Conservation (phyloP, 1,284 basidiomycete genomes). For the Ceratobasidium sp. region DNA sequence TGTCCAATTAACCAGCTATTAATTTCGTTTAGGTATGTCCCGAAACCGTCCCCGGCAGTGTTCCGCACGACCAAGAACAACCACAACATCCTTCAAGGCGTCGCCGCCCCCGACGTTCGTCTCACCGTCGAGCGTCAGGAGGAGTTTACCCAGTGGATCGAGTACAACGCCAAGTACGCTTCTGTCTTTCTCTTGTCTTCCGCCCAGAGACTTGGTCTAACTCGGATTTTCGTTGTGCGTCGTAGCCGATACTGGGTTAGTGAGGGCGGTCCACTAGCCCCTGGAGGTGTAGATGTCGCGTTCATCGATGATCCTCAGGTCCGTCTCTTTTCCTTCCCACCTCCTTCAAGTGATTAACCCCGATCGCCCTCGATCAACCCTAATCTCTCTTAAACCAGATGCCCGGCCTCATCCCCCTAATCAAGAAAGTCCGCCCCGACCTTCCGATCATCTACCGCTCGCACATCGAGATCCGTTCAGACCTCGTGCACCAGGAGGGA, state of each 20-base stretch:
- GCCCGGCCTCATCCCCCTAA: conserved; percentile 87
- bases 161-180: conserved; percentile 66
- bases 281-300: conserved; percentile 82
- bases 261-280: conserved; percentile 79
- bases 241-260: conserved; percentile 71
- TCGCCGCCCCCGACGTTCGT: conserved; percentile 76
- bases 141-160: conserved; percentile 78
- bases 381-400: conserved; percentile 61
- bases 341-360: conserved; percentile 45
- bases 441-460: conserved; percentile 89
- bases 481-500: conserved; percentile 74
- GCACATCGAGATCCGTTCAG: conserved; percentile 88
- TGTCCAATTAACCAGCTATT: not conserved
- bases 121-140: conserved; percentile 79
- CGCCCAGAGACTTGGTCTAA: too few relatives aligned
- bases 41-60: conserved; percentile 84
- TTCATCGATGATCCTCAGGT: conserved; percentile 77
- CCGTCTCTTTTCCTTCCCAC: conserved; percentile 31
- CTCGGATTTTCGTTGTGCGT: not conserved
- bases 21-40: conserved; percentile 72
- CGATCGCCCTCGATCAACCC: not conserved
- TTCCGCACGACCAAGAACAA: conserved; percentile 94
- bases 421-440: conserved; percentile 80
- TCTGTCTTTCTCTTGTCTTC: too few relatives aligned
- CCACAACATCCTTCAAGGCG: conserved; percentile 87